These are phyloP conservation scores for Raphanus hybrid DNA, from an alignment of 441 rosid species.

Conservation along the genomic window DNA sequence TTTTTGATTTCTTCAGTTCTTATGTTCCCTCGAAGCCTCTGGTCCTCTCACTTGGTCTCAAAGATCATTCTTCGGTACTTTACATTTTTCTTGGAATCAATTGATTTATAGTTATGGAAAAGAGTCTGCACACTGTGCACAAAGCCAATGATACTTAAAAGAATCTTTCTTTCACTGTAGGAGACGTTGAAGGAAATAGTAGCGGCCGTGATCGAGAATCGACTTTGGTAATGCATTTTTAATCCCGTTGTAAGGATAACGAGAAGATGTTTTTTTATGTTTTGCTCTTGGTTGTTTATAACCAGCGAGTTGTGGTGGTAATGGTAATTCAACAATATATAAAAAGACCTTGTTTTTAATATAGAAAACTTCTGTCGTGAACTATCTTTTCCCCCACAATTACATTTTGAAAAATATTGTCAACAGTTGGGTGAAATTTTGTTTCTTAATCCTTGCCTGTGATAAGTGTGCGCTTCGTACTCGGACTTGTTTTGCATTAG, in stretches of 20 bases:
- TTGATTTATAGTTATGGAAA: not conserved
- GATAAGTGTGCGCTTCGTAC: no score
- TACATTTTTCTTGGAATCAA: not conserved
- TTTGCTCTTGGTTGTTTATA: constrained; percentile 11
- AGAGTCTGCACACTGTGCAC: not conserved
- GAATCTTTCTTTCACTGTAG: constrained; percentile 42
- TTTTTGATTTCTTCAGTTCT: constrained; percentile 48
- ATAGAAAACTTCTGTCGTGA: no score
- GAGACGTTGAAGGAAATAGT: constrained; percentile 77
- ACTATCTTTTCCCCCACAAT: no score
- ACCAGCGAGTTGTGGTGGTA: not conserved
- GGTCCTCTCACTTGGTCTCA: constrained; percentile 88
- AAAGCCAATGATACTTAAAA: not conserved
- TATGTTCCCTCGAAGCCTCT: constrained; percentile 65
- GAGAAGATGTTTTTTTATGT: not conserved
- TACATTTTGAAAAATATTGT: no score
- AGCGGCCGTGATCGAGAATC: constrained; percentile 68
- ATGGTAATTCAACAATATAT: no score
- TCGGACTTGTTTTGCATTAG: no score
- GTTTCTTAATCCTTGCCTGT: no score
- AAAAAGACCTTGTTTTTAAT: no score
- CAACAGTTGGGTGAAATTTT: no score
- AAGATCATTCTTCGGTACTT: constrained; percentile 81
- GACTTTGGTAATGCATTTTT: constrained; percentile 58
- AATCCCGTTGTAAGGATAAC: not conserved